Base-by-base conservation (phyloP, 139 green algal genomes). In the Volvox africanus region DNA sequence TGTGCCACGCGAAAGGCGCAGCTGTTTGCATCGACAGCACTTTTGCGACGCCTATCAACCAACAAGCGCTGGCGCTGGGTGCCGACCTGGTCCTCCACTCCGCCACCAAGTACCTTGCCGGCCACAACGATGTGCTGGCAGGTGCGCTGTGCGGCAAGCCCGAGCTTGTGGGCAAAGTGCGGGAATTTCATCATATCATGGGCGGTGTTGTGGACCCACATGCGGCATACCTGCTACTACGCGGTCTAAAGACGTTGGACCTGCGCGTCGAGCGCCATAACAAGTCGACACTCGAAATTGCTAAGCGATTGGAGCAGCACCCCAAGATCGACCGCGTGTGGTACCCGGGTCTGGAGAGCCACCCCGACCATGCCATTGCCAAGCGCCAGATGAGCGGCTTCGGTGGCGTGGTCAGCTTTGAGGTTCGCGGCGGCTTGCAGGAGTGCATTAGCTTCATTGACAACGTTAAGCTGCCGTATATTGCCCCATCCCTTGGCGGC, bases 71-170 rank as follows among this genome's bases (percentile, higher is more conserved):
- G 0, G 79, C 90, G 13, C 94, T 99, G 20, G 98, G 98, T 13
- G 98, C 98, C 11, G 98, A 99, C 93, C 92, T 99, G n/a, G 98
- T 99, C 12, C 96, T 99, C 61, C 98, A 99, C 94, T 98, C 95
- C 0, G 98, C 96, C 61, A 99, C 98, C 81, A 99, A 99, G 94
- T 99, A 99, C 94, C 93, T 99, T 35, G 98, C 96, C 1, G 98
- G 98, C 22, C 98, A 99, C 96, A 99, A 99, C 91, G 98, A 99
- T 86, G 97, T 99, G 67, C 94, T 99, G 86, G 97, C 97, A 12
- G 98, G 98, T 11, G 94, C 94, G 26, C 95, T 99, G 80, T 95
- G 94, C 30, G 98, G 98, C 85, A 93, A 89, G 65, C 19, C 88
- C 19, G 97, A 99, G 65, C 89, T 99, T 17, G 95, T 99, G 16